A percentile compares a stretch with the other conserved stretches of the same genome.
Evolutionary conservation across 2,329 filamentous ascomycete genomes (phyloP).

Genomic region (Coniochaeta sp.): DNA sequence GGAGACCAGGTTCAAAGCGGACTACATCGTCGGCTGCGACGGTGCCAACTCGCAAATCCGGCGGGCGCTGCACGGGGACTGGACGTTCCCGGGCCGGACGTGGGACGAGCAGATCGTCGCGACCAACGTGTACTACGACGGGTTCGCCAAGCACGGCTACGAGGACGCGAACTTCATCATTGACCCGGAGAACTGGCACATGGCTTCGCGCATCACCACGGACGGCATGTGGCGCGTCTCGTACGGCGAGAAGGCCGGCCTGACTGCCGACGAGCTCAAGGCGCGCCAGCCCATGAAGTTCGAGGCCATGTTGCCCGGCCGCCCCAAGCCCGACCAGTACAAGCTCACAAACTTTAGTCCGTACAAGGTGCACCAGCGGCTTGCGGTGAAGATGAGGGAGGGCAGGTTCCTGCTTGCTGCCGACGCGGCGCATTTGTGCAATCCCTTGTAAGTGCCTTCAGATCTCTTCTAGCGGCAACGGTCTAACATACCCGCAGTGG

Average conservation of each 20-base stretch:
- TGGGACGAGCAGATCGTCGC: neutral
- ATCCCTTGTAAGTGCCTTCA: neutral
- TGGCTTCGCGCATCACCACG: constrained; percentile 39
- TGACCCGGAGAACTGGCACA: constrained; percentile 40
- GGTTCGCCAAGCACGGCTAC: neutral
- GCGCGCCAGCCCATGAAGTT: constrained; percentile 34
- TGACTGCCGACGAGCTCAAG: constrained; percentile 34
- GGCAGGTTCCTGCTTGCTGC: neutral
- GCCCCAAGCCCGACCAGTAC: constrained; percentile 19
- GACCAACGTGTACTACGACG: constrained; percentile 22
- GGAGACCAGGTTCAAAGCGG: constrained; percentile 16
- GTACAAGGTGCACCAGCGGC: neutral
- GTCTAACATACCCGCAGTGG: constrained; percentile 18
- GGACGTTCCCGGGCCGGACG: constrained; percentile 3
- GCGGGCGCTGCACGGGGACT: constrained; percentile 24
- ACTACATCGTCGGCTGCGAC: constrained; percentile 36
- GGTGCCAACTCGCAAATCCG: constrained; percentile 27
- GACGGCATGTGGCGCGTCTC: constrained; percentile 45
- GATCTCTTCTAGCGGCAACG: neutral
- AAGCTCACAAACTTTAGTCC: neutral
- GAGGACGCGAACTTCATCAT: constrained; percentile 38
- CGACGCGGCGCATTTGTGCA: neutral
- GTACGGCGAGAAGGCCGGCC: constrained; percentile 36
- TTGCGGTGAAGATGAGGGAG: neutral
- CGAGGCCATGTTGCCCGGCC: constrained; percentile 37